phyloP scores from a whole-genome alignment of 2,329 filamentous ascomycete species.

The Talaromyces sp. region DNA sequence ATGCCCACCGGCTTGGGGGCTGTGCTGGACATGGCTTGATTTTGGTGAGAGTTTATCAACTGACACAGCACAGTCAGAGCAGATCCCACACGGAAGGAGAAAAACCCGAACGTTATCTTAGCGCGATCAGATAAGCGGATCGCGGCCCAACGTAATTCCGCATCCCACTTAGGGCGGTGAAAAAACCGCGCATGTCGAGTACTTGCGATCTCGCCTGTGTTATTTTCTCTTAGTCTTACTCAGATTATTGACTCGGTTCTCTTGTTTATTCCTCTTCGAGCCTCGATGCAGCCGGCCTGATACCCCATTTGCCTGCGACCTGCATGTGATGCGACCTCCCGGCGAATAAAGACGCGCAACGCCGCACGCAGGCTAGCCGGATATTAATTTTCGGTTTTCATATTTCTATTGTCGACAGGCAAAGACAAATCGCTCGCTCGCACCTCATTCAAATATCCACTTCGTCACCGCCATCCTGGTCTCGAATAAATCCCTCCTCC shows the following conservation, averaged over 20 bases:
- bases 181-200: not conserved
- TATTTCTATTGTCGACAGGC: not conserved
- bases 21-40: slow-evolving; percentile 43
- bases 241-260: not conserved
- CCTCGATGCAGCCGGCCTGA: not conserved
- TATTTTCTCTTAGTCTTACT: not conserved
- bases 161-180: slow-evolving; percentile 11
- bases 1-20: slow-evolving; percentile 53
- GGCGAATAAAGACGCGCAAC: slow-evolving; percentile 5
- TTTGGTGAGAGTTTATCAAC: too few species aligned
- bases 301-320: not conserved
- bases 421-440: slow-evolving; percentile 1
- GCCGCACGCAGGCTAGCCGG: not conserved
- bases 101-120: slow-evolving; percentile 28
- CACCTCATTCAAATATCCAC: not conserved
- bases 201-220: not conserved
- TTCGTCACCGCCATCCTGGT: not conserved
- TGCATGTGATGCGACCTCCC: slow-evolving; percentile 7
- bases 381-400: slow-evolving; percentile 13
- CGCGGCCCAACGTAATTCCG: slow-evolving; percentile 22
- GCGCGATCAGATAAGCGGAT: slow-evolving; percentile 40
- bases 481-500: not conserved
- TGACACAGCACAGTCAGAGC: too few species aligned
- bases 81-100: not conserved
- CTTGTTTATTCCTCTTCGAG: not conserved